These are phyloP conservation scores for Dictyostelium discoideum DNA, from an alignment of 78 protist species.

Conservation along the genomic window dicty_2.7 NC_007088.5:5448501-5449000, in stretches of 20 bases:
- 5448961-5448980: not conserved
- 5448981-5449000: not conserved
- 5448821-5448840: not conserved
- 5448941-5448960: not conserved
- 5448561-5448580: not conserved
- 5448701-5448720: not conserved
- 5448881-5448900: not conserved
- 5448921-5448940: not conserved
- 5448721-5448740: not conserved
- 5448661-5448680: not conserved
- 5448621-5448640: not conserved
- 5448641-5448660: slow-evolving; percentile 26
- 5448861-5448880: not conserved
- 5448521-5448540: not conserved
- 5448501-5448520: slow-evolving; percentile 8
- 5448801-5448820: not conserved
- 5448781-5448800: not conserved
- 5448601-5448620: not conserved
- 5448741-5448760: not conserved
- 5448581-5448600: slow-evolving; percentile 32
- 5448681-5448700: not conserved
- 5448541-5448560: not conserved
- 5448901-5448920: not conserved
- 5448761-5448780: not conserved
- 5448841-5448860: not conserved